phyloP scores from a whole-genome alignment of 2,329 filamentous ascomycete species.

The Alternaria atra region DNA sequence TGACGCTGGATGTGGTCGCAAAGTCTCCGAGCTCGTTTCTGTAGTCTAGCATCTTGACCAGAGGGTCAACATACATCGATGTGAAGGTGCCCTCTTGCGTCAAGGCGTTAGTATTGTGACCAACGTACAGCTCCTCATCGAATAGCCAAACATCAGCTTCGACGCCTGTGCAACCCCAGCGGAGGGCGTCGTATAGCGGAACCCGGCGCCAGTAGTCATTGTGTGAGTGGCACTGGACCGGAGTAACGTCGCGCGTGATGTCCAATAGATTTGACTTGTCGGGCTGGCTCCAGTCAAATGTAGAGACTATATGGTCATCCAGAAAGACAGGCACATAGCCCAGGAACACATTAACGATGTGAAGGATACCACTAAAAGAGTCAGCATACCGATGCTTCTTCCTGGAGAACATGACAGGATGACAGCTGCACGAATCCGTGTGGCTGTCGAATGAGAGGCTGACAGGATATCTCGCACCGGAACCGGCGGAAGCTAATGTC shows the following conservation, averaged over 20 bases:
- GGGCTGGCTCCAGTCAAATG: slow-evolving; percentile 54
- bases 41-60: slow-evolving; percentile 59
- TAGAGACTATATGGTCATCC: slow-evolving; percentile 45
- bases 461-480: slow-evolving; percentile 14
- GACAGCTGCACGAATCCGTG: slow-evolving; percentile 3
- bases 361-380: slow-evolving; percentile 52
- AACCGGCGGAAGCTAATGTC: slow-evolving; percentile 22
- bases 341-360: slow-evolving; percentile 52
- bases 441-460: slow-evolving; percentile 7
- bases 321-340: slow-evolving; percentile 49
- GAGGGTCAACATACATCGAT: slow-evolving; percentile 63
- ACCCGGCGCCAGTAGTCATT: slow-evolving; percentile 68
- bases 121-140: slow-evolving; percentile 63
- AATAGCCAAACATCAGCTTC: slow-evolving; percentile 68
- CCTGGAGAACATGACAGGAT: slow-evolving; percentile 5
- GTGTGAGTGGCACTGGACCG: slow-evolving; percentile 65
- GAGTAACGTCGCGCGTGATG: slow-evolving; percentile 59
- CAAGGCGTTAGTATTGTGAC: slow-evolving; percentile 60
- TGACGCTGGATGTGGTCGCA: slow-evolving; percentile 30
- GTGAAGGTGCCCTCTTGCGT: slow-evolving; percentile 59
- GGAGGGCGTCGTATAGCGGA: slow-evolving; percentile 64
- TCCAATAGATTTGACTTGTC: slow-evolving; percentile 55
- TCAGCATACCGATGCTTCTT: slow-evolving; percentile 19
- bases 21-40: slow-evolving; percentile 57
- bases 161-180: slow-evolving; percentile 63